phyloP scores from a whole-genome alignment of 2,329 filamentous ascomycete genomes.

The Chaetothyriales sp. region DNA sequence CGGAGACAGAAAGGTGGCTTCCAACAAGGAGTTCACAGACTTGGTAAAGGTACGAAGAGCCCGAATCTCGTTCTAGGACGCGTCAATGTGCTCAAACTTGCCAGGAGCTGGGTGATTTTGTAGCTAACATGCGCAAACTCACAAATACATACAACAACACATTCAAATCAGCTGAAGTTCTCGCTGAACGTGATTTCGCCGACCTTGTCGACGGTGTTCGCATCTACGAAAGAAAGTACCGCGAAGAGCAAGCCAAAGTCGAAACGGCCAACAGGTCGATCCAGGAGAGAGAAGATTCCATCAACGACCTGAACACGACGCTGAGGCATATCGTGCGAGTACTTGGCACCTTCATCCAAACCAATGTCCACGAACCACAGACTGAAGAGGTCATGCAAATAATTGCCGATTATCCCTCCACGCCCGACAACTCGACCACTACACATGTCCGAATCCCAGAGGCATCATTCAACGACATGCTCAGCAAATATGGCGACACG shows the following conservation, averaged over 20 bases:
- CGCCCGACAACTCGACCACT: background rate
- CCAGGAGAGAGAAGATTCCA: constrained; percentile 5
- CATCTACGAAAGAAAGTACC: constrained; percentile 7
- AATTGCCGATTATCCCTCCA: constrained; percentile 8
- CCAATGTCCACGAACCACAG: constrained; percentile 7
- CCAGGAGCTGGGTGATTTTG: constrained; percentile 8
- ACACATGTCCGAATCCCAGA: constrained; percentile 10
- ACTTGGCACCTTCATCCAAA: constrained; percentile 11
- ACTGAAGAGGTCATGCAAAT: constrained; percentile 10
- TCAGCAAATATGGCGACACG: constrained; percentile 5
- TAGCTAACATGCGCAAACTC: constrained; percentile 6
- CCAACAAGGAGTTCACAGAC: constrained; percentile 1
- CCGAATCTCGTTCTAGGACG: background rate
- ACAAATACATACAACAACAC: constrained; percentile 8
- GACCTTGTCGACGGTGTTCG: constrained; percentile 6
- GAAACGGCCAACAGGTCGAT: constrained; percentile 7
- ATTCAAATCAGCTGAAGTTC: constrained; percentile 11
- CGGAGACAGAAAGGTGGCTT: constrained; percentile 6
- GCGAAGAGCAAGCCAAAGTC: constrained; percentile 4
- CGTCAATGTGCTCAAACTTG: constrained; percentile 1
- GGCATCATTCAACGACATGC: constrained; percentile 2
- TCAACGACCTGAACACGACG: constrained; percentile 8
- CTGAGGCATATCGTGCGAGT: constrained; percentile 7
- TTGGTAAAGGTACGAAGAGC: background rate
- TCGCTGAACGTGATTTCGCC: constrained; percentile 9